Evolutionary conservation across 805 yeast species (phyloP).

Genomic region (Candida nonsorbophila): DNA sequence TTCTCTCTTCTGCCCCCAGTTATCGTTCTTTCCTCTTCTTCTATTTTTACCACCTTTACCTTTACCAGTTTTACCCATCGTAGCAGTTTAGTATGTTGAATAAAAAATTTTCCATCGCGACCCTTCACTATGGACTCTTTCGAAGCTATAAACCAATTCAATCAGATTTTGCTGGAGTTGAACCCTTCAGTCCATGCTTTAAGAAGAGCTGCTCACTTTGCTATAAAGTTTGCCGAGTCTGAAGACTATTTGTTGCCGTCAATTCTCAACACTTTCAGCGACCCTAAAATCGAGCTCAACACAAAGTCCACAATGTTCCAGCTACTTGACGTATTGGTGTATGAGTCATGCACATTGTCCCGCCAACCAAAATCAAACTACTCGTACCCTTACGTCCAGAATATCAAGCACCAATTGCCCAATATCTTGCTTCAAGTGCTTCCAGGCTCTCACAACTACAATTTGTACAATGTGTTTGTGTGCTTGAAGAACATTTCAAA

Average conservation of each 20-base stretch:
- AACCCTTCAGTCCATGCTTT: constrained; percentile 58
- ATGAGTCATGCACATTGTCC: constrained; percentile 28
- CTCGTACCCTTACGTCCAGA: constrained; percentile 34
- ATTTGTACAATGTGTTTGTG: constrained; percentile 29
- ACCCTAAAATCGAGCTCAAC: constrained; percentile 47
- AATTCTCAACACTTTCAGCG: constrained; percentile 54
- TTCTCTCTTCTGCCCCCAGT: constrained; percentile 89
- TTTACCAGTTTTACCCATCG: constrained; percentile 71
- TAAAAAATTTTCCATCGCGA: no score
- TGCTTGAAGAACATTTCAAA: constrained; percentile 33
- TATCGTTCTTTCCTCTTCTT: constrained; percentile 97
- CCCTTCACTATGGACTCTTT: constrained; percentile 73
- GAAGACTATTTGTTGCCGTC: constrained; percentile 68
- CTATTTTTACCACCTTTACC: constrained; percentile 92
- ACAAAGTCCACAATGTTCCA: constrained; percentile 61
- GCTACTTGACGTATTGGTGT: constrained; percentile 59
- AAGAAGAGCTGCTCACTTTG: constrained; percentile 48
- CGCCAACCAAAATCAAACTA: constrained; percentile 26
- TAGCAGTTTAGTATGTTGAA: no score
- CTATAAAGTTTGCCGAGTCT: constrained; percentile 51
- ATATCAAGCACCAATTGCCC: constrained; percentile 28
- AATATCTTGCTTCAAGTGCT: constrained; percentile 26
- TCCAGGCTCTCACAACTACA: constrained; percentile 31
- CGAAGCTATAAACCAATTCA: constrained; percentile 75
- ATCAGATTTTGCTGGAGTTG: constrained; percentile 57